Conservation (phyloP, 306 rosid genomes). For the Rosa persica region DNA sequence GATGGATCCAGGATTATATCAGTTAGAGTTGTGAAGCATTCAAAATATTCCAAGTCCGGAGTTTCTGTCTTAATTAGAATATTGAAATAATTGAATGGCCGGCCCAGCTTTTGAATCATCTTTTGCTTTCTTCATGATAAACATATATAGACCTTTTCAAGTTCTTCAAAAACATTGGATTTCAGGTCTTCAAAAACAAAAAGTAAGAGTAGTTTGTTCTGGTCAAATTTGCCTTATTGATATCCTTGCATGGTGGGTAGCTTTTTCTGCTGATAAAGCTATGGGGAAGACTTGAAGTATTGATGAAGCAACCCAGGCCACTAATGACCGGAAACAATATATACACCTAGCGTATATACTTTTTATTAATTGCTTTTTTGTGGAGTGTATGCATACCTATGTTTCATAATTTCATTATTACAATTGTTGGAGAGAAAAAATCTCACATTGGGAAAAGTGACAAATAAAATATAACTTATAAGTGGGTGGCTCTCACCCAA, state of each 20-base stretch:
- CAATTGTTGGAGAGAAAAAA: not conserved
- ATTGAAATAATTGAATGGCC: not conserved
- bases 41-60: not conserved
- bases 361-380: not conserved
- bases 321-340: not conserved
- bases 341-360: not conserved
- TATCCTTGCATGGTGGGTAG: not conserved
- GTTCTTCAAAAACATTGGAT: not conserved
- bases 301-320: slow-evolving; percentile 1
- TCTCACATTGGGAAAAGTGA: too few species aligned
- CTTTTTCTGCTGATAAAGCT: slow-evolving; percentile 11
- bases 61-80: not conserved
- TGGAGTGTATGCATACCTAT: not conserved
- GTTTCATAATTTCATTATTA: not conserved
- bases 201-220: not conserved
- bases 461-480: too few species aligned
- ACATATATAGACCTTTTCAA: not conserved
- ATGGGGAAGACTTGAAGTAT: not conserved
- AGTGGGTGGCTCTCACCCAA: too few species aligned
- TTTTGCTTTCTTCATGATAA: not conserved
- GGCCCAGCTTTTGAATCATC: not conserved
- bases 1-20: too few species aligned
- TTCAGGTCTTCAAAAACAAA: not conserved
- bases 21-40: too few species aligned
- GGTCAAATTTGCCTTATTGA: not conserved